Percentiles rank a stretch among this genome's conserved stretches.
Conservation (phyloP, 805 yeast genomes). For the Ogataea haglerorum region DNA sequence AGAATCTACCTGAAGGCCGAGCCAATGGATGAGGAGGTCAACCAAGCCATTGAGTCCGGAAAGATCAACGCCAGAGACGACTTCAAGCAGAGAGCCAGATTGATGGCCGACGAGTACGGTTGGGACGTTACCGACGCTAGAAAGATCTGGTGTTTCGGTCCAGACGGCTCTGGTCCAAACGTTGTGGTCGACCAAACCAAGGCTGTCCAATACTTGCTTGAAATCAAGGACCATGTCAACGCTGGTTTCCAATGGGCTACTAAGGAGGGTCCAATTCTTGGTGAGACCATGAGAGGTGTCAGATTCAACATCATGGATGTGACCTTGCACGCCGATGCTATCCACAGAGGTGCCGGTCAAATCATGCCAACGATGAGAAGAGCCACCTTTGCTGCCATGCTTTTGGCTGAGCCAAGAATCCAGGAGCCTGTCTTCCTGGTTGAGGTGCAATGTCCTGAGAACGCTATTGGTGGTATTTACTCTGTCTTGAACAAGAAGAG, state of each 20-base stretch:
- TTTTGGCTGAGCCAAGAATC: slow-evolving; percentile 97
- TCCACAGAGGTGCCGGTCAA: slow-evolving; percentile 99
- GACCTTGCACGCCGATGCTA: slow-evolving; percentile 99
- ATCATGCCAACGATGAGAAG: slow-evolving; percentile 99
- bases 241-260: slow-evolving; percentile 99
- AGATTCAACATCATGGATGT: slow-evolving; percentile 99
- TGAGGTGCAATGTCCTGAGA: slow-evolving; percentile 99
- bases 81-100: slow-evolving; percentile 98
- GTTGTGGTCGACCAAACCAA: slow-evolving; percentile 98
- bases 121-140: slow-evolving; percentile 99
- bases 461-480: slow-evolving; percentile 99
- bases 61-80: slow-evolving; percentile 92
- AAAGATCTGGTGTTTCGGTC: slow-evolving; percentile 99
- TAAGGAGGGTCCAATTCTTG: slow-evolving; percentile 98
- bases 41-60: slow-evolving; percentile 91
- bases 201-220: slow-evolving; percentile 98
- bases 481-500: slow-evolving; percentile 98
- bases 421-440: slow-evolving; percentile 99
- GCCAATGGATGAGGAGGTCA: slow-evolving; percentile 91
- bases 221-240: slow-evolving; percentile 98
- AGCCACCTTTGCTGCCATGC: slow-evolving; percentile 97
- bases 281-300: slow-evolving; percentile 93
- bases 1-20: slow-evolving; percentile 97
- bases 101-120: slow-evolving; percentile 97
- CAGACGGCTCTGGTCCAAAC: slow-evolving; percentile 99